These are phyloP conservation scores for Amanita exitialis DNA, from an alignment of 768 basidiomycete species.

Conservation along the genomic window DNA sequence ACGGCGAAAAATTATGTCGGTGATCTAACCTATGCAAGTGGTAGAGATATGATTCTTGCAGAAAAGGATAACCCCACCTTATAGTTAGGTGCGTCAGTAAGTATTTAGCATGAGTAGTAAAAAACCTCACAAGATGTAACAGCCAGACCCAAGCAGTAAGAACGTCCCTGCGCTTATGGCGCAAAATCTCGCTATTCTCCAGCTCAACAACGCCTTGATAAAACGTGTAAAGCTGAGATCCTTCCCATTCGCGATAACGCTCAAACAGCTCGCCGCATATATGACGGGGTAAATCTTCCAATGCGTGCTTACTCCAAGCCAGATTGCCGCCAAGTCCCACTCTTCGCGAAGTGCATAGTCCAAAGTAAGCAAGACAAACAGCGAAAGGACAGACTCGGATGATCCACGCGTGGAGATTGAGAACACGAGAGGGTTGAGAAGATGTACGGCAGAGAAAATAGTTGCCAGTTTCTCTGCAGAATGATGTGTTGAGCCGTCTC, in stretches of 20 bases:
- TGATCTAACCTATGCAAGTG: slow-evolving; percentile 89
- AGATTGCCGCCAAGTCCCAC: slow-evolving; percentile 59
- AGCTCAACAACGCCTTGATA: slow-evolving; percentile 32
- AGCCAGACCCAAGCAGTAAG: slow-evolving; percentile 41
- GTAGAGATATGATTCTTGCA: slow-evolving; percentile 89
- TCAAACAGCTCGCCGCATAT: slow-evolving; percentile 74
- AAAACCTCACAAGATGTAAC: slow-evolving; percentile 47
- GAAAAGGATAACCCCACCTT: slow-evolving; percentile 93
- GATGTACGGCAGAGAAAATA: slow-evolving; percentile 60
- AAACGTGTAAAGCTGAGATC: slow-evolving; percentile 13
- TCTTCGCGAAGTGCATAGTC: slow-evolving; percentile 44
- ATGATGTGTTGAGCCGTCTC: slow-evolving; percentile 7
- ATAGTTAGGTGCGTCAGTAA: neutral
- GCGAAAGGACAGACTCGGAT: slow-evolving; percentile 80
- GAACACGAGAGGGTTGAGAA: slow-evolving; percentile 90
- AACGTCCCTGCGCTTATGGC: slow-evolving; percentile 66
- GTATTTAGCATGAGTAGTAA: slow-evolving; percentile 1
- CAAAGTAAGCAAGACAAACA: slow-evolving; percentile 67
- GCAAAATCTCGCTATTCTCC: slow-evolving; percentile 51
- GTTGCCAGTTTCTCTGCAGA: slow-evolving; percentile 27
- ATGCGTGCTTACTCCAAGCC: slow-evolving; percentile 78
- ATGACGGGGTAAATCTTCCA: slow-evolving; percentile 98
- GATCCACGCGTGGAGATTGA: slow-evolving; percentile 96
- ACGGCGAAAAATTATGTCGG: slow-evolving; percentile 96
- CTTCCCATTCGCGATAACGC: slow-evolving; percentile 26